Base-by-base conservation (phyloP, 768 basidiomycete genomes). In the Collybia nuda region DNA sequence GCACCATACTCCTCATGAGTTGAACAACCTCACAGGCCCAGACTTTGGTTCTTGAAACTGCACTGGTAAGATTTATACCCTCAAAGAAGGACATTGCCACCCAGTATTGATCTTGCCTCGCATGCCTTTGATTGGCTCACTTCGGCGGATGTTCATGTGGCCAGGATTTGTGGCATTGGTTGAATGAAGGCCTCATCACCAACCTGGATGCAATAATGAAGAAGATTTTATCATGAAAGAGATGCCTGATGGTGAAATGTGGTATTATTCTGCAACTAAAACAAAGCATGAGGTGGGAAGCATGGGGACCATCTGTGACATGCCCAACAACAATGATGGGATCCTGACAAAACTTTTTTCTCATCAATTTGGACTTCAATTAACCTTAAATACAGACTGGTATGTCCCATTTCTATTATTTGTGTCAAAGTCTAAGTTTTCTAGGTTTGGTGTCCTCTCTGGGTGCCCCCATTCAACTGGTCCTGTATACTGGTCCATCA, bases 311-410 rank as follows among this genome's bases (percentile, higher is more conserved):
- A 17, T 43, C 4, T 28, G 14, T 2, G 42, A 43, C 19, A n/a
- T 43, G 7, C 42, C 42, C 7, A 5, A 26, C 12, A 1, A 26
- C 9, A 28, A 18, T 1, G 5, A 15, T n/a, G n/a, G n/a, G 2
- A 26, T 5, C 12, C 4, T 7, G 2, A 43, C 1, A 11, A 43
- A 43, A 18, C 37, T 48, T 7, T 39, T 6, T 18, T 38, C 35
- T 2, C 46, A 57, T 12, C 53, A 50, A 2, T 62, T 44, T 46
- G 60, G 65, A 2, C 58, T 66, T 19, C 58, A 65, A 37, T 37
- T 66, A 2, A 58, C 52, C 1, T 12, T 64, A 2, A 64, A 64
- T 38, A 52, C 52, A 7, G 60, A 64, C 51, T 64, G 65, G 65
- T 65, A 53, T 15, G 47, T 39, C 14, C 40, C 19, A 47, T 43